Evolutionary conservation across 768 basidiomycete genomes (phyloP), one percentile per base, ranked within the genome.

Genomic region (Exidia glandulosa): DNA sequence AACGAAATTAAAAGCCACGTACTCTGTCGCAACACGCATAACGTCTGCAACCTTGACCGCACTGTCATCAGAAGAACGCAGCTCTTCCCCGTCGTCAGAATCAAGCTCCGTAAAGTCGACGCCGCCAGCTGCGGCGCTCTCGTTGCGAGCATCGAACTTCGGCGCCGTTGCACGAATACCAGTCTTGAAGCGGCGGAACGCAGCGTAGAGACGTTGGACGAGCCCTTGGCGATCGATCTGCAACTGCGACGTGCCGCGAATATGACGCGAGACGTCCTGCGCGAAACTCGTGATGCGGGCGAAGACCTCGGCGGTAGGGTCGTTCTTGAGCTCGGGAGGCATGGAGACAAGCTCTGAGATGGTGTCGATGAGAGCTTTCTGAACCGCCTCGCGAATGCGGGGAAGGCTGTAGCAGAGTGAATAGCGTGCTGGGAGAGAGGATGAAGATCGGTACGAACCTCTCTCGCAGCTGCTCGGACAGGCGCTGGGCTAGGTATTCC

Each of bases 381-480:
- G 30, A 12, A 54, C 50, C 16, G 50, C 50, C 1, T 54, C 27
- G 25, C 50, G 50, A 5, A 54, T 27, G 50, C 50, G 50, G 10
- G 50, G 50, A 9, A 54, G 50, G 14, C 50, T 54, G 50, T 23
- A 27, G 30, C 25, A 27, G 6, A 9, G 7, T 48, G 10, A 37
- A 1, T 0, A 45, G 16, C 41, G 19, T 13, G 10, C 16, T 12
- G 16, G 5, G 19, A 19, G 41, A 6, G 19, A 54, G 6, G 50
- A 54, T 23, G 12, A 54, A 14, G 0, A 32, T 29, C 4, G 3
- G 50, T 12, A 31, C 50, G 2, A 58, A 87, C 88, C 84, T 73
- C 62, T 81, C 82, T 0, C 77, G 70, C 36, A 89, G 86, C 2
- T 86, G 69, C 31, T 84, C 81, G 0, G 85, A 85, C 0, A 91